Base-by-base conservation (phyloP, 2,329 filamentous ascomycete genomes). In the Lojkania enalia region DNA sequence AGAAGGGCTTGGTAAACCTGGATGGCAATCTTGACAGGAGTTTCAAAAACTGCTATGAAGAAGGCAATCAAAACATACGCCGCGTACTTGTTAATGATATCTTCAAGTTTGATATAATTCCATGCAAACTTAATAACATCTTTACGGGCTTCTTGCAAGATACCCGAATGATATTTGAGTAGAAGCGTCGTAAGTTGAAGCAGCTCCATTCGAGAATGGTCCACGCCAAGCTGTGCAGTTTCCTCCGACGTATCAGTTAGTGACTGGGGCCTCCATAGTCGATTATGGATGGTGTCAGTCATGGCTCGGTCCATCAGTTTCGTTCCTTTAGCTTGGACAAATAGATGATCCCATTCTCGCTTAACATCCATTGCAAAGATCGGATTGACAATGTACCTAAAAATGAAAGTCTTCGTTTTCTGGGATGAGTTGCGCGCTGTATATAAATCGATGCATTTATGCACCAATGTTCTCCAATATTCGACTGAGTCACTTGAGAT, bases 81-180 rank as follows among this genome's bases (percentile, higher is more conserved):
- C 0, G 92, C 94, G 67, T 97, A 94, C 70, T 99, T 99, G 76
- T 97, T 99, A 75, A 99, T 96, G 45, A 96, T 88, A 69, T 99
- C 94, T 63, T 99, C 95, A n/a, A 99, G 81, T 51, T 65, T 64
- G 60, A 99, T 99, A 65, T 96, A 97, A 14, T 91, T 96, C 94
- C 94, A 99, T 2, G 90, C 91, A 70, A 97, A 99, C 71, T 96
- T 97, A 64, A 99, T 99, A 51, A 99, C 92, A 54, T 99, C 94
- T 71, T 99, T 99, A 27, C 95, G 85, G 2, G 89, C 86, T 61
- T 97, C 94, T 56, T 95, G 88, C 1, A 99, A 81, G 42, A 90
- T 87, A 21, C 83, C 82, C 61, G 92, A 85, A 61, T 99, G 90
- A 61, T 97, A 95, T 66, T 99, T 99, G 71, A 99, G 86, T 29